These are phyloP conservation scores for Nicotiana benthamiana DNA, from an alignment of 257 asterid species.

Conservation along the genomic window DNA sequence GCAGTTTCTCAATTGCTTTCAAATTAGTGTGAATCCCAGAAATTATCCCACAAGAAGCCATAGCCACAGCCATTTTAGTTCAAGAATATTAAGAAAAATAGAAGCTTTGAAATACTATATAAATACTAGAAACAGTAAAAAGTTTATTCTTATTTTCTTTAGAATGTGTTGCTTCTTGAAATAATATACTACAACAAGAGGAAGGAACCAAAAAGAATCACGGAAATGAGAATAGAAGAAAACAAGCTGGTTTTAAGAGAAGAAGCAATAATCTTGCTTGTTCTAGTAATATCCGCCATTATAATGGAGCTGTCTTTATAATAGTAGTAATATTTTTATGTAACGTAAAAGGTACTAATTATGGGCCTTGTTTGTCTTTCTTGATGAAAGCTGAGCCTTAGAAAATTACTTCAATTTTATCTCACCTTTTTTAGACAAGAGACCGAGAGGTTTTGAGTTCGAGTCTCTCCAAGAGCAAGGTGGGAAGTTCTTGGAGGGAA, in stretches of 20 bases:
- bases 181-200: conserved; percentile 6
- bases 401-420: background rate
- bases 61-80: conserved; percentile 60
- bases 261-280: conserved; percentile 15
- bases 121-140: background rate
- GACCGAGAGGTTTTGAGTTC: no score
- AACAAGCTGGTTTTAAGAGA: conserved; percentile 15
- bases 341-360: background rate
- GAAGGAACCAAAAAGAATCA: conserved; percentile 15
- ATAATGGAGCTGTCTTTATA: conserved; percentile 26
- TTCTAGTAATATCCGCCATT: conserved; percentile 68
- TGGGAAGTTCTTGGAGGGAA: no score
- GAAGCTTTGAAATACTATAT: background rate
- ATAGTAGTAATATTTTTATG: background rate
- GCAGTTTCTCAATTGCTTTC: conserved; percentile 48
- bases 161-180: conserved; percentile 9
- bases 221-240: conserved; percentile 24
- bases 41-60: conserved; percentile 62
- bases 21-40: conserved; percentile 38
- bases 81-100: background rate
- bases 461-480: no score
- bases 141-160: background rate
- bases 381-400: conserved; percentile 5
- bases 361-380: conserved; percentile 7
- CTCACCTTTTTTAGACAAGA: no score